Percentiles rank a stretch among this genome's conserved stretches.
Conservation (phyloP, 495 filamentous ascomycete genomes). For the Penicillium steckii region DNA sequence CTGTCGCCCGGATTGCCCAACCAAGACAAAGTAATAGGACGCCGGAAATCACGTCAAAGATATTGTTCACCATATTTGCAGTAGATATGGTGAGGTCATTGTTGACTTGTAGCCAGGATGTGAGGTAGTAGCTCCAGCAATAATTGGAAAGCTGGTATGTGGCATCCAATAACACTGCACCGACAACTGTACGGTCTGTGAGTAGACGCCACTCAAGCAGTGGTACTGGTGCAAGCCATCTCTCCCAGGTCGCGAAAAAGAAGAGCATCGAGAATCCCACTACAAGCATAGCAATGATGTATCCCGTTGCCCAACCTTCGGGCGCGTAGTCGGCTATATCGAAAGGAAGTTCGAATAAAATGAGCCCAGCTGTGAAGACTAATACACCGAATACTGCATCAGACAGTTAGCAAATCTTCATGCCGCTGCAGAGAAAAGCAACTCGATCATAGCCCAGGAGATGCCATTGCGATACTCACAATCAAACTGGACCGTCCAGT, state of each 20-base stretch:
- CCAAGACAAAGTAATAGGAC: constrained; percentile 43
- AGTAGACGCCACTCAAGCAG: constrained; percentile 54
- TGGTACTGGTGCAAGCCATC: constrained; percentile 43
- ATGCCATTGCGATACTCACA: too few species aligned
- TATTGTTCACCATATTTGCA: constrained; percentile 50
- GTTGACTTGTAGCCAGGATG: constrained; percentile 68
- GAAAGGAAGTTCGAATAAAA: constrained; percentile 57
- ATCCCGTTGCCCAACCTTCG: constrained; percentile 38
- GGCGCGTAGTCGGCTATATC: constrained; percentile 41
- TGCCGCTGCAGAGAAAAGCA: background rate
- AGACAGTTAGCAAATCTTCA: background rate
- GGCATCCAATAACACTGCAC: constrained; percentile 48
- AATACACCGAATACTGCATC: constrained; percentile 42
- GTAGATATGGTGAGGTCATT: constrained; percentile 52
- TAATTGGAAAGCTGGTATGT: constrained; percentile 53
- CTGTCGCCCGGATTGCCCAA: constrained; percentile 47
- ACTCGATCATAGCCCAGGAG: constrained; percentile 16
- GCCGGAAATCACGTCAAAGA: constrained; percentile 46
- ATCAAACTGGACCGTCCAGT: constrained; percentile 21
- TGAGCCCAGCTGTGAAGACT: constrained; percentile 52
- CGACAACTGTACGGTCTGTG: constrained; percentile 49
- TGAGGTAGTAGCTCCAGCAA: constrained; percentile 46
- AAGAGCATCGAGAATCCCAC: constrained; percentile 51
- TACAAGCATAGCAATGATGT: constrained; percentile 52
- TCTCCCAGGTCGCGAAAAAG: constrained; percentile 55